Percentiles rank a stretch among this genome's conserved stretches.
phyloP scores from a whole-genome alignment of 2,329 filamentous ascomycete species.

The Capronia epimyces region DNA sequence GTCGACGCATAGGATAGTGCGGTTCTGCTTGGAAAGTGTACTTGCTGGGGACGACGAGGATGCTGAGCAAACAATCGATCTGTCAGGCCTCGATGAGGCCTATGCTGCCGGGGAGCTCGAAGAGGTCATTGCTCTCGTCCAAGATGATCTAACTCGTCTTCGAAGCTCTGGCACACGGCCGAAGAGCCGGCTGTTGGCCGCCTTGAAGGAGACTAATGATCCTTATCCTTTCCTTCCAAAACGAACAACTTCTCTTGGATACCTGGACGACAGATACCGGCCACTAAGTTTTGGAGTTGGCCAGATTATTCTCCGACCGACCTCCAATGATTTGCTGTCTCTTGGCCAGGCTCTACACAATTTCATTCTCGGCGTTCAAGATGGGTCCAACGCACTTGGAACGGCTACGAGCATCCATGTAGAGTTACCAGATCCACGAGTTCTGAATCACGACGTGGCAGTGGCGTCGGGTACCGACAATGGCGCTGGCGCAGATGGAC shows the following conservation, averaged over 20 bases:
- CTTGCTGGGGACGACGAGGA: slow-evolving; percentile 57
- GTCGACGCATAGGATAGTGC: slow-evolving; percentile 53
- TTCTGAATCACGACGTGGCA: slow-evolving; percentile 20
- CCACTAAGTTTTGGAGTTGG: slow-evolving; percentile 37
- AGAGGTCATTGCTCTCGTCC: slow-evolving; percentile 45
- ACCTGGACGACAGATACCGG: slow-evolving; percentile 30
- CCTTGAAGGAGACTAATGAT: slow-evolving; percentile 51
- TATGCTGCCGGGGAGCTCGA: slow-evolving; percentile 50
- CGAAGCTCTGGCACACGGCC: slow-evolving; percentile 48
- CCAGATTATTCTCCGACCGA: slow-evolving; percentile 37
- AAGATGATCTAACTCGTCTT: slow-evolving; percentile 52
- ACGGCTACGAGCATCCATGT: slow-evolving; percentile 42
- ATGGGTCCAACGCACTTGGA: slow-evolving; percentile 28
- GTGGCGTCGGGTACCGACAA: background rate
- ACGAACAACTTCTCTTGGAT: slow-evolving; percentile 31
- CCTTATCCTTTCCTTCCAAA: slow-evolving; percentile 46
- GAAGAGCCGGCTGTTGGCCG: slow-evolving; percentile 48
- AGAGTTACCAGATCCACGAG: slow-evolving; percentile 36
- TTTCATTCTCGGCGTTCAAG: slow-evolving; percentile 40
- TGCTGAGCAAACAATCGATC: slow-evolving; percentile 48
- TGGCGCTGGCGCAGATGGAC: background rate
- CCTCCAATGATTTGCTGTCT: slow-evolving; percentile 42
- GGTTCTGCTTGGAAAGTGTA: slow-evolving; percentile 60
- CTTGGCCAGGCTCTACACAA: slow-evolving; percentile 47
- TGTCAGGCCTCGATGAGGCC: slow-evolving; percentile 55